Evolutionary conservation across 768 basidiomycete species (phyloP).

Genomic region (Boletus rex-veris): DNA sequence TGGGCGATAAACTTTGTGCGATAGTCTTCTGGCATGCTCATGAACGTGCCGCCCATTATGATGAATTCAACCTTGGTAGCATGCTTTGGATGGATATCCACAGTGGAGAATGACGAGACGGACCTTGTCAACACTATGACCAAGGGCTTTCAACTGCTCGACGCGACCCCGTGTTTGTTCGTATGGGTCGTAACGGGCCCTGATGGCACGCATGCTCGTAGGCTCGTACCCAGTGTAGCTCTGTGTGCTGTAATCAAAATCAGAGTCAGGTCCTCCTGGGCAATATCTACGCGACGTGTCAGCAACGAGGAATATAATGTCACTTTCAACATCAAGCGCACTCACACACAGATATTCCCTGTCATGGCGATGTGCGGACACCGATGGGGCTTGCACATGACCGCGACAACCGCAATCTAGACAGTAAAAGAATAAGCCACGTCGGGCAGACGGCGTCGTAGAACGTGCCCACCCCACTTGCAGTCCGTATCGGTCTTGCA

Average conservation of each 20-base stretch:
- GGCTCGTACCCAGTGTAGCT: conserved; percentile 95
- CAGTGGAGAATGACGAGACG: not conserved
- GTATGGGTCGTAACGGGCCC: conserved; percentile 94
- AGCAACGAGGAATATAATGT: conserved; percentile 4
- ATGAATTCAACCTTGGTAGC: conserved; percentile 74
- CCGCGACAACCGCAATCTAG: conserved; percentile 96
- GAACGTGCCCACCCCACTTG: conserved; percentile 72
- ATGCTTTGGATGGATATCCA: not conserved
- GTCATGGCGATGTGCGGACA: conserved; percentile 99
- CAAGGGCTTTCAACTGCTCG: conserved; percentile 93
- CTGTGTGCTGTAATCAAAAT: conserved; percentile 99
- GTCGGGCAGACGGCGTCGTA: not conserved
- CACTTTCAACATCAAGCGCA: conserved; percentile 1
- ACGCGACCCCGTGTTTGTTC: conserved; percentile 95
- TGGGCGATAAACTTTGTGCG: conserved; percentile 91
- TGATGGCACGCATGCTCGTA: conserved; percentile 98
- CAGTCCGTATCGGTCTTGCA: conserved; percentile 93
- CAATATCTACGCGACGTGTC: conserved; percentile 63
- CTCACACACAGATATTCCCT: conserved; percentile 97
- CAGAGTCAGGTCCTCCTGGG: conserved; percentile 97
- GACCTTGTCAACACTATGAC: conserved; percentile 97
- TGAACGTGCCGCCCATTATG: conserved; percentile 98
- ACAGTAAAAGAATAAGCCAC: not conserved
- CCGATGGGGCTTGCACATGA: conserved; percentile 99
- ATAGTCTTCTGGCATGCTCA: conserved; percentile 99